These are phyloP conservation scores for Mimosa bimucronata DNA, from an alignment of 306 rosid genomes.

Conservation along the genomic window DNA sequence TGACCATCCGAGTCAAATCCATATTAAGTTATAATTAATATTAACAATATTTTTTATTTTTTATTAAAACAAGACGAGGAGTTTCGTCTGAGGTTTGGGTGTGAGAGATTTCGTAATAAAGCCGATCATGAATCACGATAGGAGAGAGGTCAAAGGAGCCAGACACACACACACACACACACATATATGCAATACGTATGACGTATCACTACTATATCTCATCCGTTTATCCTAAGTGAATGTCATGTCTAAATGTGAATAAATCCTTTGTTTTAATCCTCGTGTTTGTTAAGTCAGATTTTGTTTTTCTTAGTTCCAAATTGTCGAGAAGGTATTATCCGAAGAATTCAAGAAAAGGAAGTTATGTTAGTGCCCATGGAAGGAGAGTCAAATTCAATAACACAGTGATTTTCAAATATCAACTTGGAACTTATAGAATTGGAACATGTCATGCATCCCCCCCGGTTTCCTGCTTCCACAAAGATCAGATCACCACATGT, in stretches of 20 bases:
- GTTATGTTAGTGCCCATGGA: not conserved
- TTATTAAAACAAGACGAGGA: too few species aligned
- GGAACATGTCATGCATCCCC: too few species aligned
- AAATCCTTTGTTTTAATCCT: not conserved
- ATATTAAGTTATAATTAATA: too few species aligned
- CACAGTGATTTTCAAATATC: not conserved
- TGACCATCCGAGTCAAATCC: too few species aligned
- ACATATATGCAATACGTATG: not conserved
- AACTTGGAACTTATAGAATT: too few species aligned
- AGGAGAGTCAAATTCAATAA: not conserved
- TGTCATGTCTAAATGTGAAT: not conserved
- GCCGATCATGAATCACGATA: not conserved
- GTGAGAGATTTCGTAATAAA: not conserved
- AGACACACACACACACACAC: too few species aligned
- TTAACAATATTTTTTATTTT: too few species aligned
- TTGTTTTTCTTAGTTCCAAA: not conserved
- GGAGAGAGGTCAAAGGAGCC: not conserved
- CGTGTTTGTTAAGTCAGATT: not conserved
- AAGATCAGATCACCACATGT: too few species aligned
- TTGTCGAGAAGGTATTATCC: not conserved
- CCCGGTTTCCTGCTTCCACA: too few species aligned
- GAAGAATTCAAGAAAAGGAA: not conserved
- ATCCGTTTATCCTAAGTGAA: not conserved
- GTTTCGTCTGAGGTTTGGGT: not conserved
- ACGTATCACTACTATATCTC: not conserved